Percentiles rank a stretch among this genome's conserved stretches.
phyloP scores from a whole-genome alignment of 495 filamentous ascomycete genomes.

The Chaetomium tenue region DNA sequence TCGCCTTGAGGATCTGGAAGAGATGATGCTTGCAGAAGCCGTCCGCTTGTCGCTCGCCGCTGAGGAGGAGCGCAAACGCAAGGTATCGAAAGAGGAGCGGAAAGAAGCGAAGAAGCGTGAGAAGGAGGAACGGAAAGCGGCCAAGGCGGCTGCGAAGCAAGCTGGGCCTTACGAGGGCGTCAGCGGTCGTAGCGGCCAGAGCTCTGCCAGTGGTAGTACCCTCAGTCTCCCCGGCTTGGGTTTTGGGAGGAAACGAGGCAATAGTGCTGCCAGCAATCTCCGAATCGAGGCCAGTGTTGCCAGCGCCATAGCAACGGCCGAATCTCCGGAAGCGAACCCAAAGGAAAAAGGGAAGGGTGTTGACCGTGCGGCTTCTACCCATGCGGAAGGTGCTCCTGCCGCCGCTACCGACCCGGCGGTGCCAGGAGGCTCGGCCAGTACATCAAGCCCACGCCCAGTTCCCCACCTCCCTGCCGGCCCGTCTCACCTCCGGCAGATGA shows the following conservation, averaged over 20 bases:
- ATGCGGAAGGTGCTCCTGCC: constrained; percentile 22
- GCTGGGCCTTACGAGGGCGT: constrained; percentile 46
- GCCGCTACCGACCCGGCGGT: constrained; percentile 24
- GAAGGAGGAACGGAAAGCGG: constrained; percentile 77
- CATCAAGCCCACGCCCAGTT: constrained; percentile 37
- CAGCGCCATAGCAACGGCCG: constrained; percentile 29
- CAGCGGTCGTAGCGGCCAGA: constrained; percentile 37
- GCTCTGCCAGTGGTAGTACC: constrained; percentile 53
- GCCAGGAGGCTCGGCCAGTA: constrained; percentile 9
- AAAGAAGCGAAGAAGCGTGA: constrained; percentile 69
- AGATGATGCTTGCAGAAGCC: constrained; percentile 98
- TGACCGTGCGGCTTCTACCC: constrained; percentile 50
- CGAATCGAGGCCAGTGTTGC: constrained; percentile 45
- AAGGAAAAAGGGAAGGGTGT: constrained; percentile 79
- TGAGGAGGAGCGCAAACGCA: constrained; percentile 83
- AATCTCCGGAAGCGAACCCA: constrained; percentile 26
- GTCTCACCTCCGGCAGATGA: constrained; percentile 75
- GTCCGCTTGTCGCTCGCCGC: constrained; percentile 83
- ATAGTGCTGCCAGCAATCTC: constrained; percentile 53
- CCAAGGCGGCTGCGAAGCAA: constrained; percentile 62
- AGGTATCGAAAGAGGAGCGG: constrained; percentile 72
- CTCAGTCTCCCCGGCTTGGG: constrained; percentile 48
- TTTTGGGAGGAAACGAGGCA: constrained; percentile 53
- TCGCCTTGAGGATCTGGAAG: constrained; percentile 84
- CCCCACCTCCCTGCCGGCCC: constrained; percentile 50